Base-by-base conservation (phyloP, 768 basidiomycete genomes). In the Termitomyces eurrhizus region DNA sequence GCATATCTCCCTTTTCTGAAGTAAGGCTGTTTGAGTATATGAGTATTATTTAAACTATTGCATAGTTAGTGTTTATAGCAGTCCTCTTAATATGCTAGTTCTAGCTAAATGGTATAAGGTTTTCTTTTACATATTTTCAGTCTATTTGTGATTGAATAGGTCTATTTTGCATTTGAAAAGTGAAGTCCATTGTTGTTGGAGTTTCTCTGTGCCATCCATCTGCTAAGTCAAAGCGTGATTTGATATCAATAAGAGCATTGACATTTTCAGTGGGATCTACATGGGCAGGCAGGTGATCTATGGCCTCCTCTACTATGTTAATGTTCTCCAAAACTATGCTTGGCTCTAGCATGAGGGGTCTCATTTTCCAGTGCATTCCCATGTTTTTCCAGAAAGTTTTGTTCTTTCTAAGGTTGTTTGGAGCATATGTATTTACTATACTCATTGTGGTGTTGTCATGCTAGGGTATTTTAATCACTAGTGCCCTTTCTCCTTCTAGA, bases 301-400 rank as follows among this genome's bases (percentile, higher is more conserved):
- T 58, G 0, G 63, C 26, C 0, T 78, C 74, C 56, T 81, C 77
- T 0, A 75, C 72, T 0, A 80, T 33, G 62, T 83, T 82, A 45
- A 75, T 74, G 60, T 83, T 77, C 0, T 79, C 77, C 0, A 75
- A 44, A 44, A 83, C 58, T 0, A 78, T 16, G 32, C 79, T 71
- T 3, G 71, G 75, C 32, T 51, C 60, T 35, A 24, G 14, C 7
- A 24, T 7, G 16, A 6, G 2, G 7, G 1, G n/a, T 8, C n/a
- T 4, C 1, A 2, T 35, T 6, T 0, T 7, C 35, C 35, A 52
- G 3, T 21, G 21, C 21, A 21, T 21, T 21, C 21, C 12, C 1
- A 1, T 0, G 3, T 26, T 12, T 8, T 0, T 36, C 59, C 37
- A 56, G n/a, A 60, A 60, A 0, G 0, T 4, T 12, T 11, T 9